Evolutionary conservation across 176 grass and related monocot species (phyloP).

Genomic region (Metroxylon sagu): DNA sequence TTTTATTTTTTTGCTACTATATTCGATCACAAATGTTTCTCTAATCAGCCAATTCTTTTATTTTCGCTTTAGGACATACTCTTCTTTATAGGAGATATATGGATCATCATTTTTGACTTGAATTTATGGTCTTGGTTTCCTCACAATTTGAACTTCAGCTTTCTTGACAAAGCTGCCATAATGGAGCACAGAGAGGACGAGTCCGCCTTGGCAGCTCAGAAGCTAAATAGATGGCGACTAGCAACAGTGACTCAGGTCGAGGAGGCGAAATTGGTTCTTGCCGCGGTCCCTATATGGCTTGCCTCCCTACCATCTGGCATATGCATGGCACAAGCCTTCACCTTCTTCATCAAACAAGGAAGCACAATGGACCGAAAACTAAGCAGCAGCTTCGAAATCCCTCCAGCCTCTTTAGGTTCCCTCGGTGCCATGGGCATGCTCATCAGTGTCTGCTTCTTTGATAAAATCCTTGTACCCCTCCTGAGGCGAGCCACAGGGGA

Average conservation of each 20-base stretch:
- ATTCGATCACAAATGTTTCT: too few species aligned
- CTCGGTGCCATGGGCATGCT: slow-evolving; percentile 51
- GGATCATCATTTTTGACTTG: too few species aligned
- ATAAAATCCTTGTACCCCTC: slow-evolving; percentile 55
- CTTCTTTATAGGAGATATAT: too few species aligned
- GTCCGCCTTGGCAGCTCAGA: not conserved
- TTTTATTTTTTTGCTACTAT: too few species aligned
- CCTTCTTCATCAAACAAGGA: slow-evolving; percentile 93
- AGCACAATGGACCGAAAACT: slow-evolving; percentile 59
- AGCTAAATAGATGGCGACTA: slow-evolving; percentile 37
- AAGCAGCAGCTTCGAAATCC: slow-evolving; percentile 38
- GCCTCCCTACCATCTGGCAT: slow-evolving; percentile 64
- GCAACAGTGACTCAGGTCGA: slow-evolving; percentile 86
- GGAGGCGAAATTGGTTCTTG: slow-evolving; percentile 72
- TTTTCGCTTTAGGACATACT: too few species aligned
- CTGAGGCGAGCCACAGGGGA: slow-evolving; percentile 35
- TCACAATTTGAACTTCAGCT: slow-evolving; percentile 9
- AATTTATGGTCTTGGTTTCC: too few species aligned
- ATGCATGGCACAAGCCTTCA: slow-evolving; percentile 33
- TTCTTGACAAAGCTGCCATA: slow-evolving; percentile 76
- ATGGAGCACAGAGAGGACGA: slow-evolving; percentile 31
- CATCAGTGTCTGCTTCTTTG: slow-evolving; percentile 34
- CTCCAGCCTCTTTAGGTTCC: slow-evolving; percentile 54
- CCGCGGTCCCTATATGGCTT: slow-evolving; percentile 72
- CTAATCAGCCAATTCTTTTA: too few species aligned